phyloP scores from a whole-genome alignment of 306 rosid species.

The Rubus idaeus region DNA sequence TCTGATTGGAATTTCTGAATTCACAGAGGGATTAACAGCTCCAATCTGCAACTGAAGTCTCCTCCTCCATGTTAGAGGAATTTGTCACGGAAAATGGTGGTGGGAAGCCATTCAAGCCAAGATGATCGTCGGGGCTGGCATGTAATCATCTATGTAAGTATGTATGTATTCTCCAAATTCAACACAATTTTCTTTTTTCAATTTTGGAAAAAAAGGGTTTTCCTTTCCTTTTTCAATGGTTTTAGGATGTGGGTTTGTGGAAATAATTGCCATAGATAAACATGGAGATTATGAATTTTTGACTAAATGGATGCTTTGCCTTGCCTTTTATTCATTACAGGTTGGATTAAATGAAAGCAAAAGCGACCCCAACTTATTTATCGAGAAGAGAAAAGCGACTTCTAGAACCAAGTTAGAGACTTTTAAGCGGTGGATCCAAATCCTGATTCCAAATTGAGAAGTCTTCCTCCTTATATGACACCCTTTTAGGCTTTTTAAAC shows the following conservation, averaged over 20 bases:
- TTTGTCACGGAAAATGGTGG: constrained; percentile 12
- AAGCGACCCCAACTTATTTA: constrained; percentile 7
- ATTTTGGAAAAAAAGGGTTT: neutral
- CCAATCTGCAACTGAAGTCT: neutral
- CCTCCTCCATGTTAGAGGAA: neutral
- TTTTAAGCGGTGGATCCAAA: constrained; percentile 16
- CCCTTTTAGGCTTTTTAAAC: constrained; percentile 10
- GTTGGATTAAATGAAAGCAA: constrained; percentile 19
- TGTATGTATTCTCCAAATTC: neutral
- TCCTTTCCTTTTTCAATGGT: neutral
- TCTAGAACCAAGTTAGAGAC: constrained; percentile 9
- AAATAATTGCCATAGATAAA: neutral
- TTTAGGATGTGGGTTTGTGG: neutral
- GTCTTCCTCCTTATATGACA: constrained; percentile 13
- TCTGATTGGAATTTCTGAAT: neutral
- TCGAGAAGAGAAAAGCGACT: constrained; percentile 14
- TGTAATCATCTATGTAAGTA: neutral
- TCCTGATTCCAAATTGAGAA: constrained; percentile 20
- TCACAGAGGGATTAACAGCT: neutral
- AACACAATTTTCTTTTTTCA: neutral
- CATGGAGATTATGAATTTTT: neutral
- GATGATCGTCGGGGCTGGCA: constrained; percentile 1
- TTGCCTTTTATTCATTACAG: neutral
- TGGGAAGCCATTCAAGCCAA: constrained; percentile 15
- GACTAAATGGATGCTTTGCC: neutral